Percentiles rank a stretch among this genome's conserved stretches.
These are phyloP conservation scores for Claviceps fusiformis DNA, from an alignment of 2,329 filamentous ascomycete species.

Conservation along the genomic window DNA sequence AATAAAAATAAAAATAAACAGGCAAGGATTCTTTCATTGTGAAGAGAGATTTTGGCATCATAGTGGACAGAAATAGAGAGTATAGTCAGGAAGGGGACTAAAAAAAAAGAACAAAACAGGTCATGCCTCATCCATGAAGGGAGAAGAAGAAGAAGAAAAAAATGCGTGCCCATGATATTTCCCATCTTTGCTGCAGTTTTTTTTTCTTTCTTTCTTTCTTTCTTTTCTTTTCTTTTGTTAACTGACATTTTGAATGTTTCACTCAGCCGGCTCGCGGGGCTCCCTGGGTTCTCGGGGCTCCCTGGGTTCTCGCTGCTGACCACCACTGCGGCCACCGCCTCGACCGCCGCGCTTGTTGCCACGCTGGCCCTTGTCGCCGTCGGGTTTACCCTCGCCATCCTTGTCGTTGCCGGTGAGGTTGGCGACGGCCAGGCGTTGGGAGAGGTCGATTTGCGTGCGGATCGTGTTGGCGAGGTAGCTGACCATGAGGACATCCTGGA, in stretches of 20 bases:
- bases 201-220: neutral
- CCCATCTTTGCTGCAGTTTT: conserved; percentile 1
- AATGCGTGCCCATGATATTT: neutral
- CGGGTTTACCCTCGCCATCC: conserved; percentile 33
- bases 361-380: conserved; percentile 31
- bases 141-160: neutral
- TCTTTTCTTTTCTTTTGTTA: neutral
- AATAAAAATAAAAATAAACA: neutral
- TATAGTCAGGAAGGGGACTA: neutral
- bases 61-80: neutral
- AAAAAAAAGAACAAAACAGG: neutral
- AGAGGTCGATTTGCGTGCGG: conserved; percentile 96
- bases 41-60: neutral
- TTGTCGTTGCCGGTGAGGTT: conserved; percentile 41
- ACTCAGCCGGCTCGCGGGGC: conserved; percentile 19
- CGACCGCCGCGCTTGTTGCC: conserved; percentile 38
- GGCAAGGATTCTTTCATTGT: neutral
- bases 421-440: conserved; percentile 82
- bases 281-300: conserved; percentile 30
- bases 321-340: conserved; percentile 36
- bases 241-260: conserved; percentile 7
- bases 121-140: neutral
- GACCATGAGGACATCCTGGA: conserved; percentile 96
- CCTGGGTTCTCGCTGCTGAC: conserved; percentile 37
- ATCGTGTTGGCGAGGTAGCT: conserved; percentile 98